These are phyloP conservation scores for Ceraceosorus guamensis DNA, from an alignment of 1,284 basidiomycete genomes.

Conservation along the genomic window DNA sequence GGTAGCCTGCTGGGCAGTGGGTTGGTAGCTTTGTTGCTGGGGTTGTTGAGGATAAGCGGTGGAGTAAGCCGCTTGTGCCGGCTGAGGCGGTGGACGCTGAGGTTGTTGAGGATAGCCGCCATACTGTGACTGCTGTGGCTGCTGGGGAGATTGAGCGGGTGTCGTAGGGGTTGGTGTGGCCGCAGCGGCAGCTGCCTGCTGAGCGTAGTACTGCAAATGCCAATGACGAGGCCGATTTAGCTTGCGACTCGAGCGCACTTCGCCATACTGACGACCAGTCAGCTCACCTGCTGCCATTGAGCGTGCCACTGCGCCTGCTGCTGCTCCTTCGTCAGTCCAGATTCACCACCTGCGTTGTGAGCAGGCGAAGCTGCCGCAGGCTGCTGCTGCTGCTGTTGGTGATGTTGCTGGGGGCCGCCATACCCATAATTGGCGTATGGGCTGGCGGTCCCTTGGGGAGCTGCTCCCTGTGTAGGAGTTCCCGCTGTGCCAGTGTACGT, in stretches of 20 bases:
- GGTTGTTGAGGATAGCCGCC: neutral
- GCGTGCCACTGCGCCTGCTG: neutral
- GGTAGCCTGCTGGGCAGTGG: neutral
- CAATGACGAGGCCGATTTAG: neutral
- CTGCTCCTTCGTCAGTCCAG: neutral
- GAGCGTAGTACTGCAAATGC: neutral
- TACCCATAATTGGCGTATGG: neutral
- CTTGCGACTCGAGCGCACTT: neutral
- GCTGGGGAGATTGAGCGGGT: neutral
- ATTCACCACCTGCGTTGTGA: neutral
- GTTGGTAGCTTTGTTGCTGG: neutral
- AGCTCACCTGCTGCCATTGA: neutral
- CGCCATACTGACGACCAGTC: too few species aligned
- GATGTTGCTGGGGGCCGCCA: neutral
- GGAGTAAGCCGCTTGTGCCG: neutral
- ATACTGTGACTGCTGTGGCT: neutral
- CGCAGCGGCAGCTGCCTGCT: neutral
- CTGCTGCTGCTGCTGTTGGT: neutral
- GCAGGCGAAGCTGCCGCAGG: too few species aligned
- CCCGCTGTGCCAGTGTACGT: too few species aligned
- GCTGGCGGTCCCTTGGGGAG: too few species aligned
- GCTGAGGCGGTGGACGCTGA: neutral
- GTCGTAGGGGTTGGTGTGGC: neutral
- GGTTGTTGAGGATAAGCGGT: neutral
- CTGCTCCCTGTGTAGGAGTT: too few species aligned